Percentiles rank a stretch among this genome's conserved stretches.
These are phyloP conservation scores for Mimosa bimucronata DNA, from an alignment of 306 rosid genomes.

Conservation along the genomic window DNA sequence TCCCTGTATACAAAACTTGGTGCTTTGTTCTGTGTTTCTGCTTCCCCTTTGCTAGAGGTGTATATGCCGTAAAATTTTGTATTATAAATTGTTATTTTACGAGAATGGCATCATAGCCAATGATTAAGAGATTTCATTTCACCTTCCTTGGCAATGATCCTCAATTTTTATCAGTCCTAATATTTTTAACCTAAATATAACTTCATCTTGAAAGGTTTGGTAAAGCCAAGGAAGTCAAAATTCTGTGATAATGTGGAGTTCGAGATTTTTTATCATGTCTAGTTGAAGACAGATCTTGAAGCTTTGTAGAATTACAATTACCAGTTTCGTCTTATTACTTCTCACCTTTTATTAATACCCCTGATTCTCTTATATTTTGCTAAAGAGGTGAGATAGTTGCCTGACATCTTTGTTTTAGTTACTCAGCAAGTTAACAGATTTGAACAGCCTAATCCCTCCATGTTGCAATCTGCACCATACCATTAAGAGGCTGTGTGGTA, in stretches of 20 bases:
- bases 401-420: neutral
- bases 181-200: neutral
- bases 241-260: neutral
- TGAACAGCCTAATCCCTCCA: neutral
- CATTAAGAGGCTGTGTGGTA: neutral
- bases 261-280: neutral
- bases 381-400: neutral
- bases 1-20: constrained; percentile 46
- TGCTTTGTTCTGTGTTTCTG: constrained; percentile 28
- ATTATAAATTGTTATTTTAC: constrained; percentile 48
- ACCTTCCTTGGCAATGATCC: constrained; percentile 1
- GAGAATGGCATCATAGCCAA: constrained; percentile 34
- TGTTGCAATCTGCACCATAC: neutral
- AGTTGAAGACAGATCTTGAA: neutral
- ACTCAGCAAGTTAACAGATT: neutral
- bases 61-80: constrained; percentile 36
- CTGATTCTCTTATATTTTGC: neutral
- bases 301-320: neutral
- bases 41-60: constrained; percentile 37
- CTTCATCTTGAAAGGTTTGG: neutral
- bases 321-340: neutral
- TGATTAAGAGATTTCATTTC: constrained; percentile 19
- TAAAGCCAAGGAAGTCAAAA: neutral
- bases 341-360: neutral
- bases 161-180: neutral